Base-by-base conservation (phyloP, 2,329 filamentous ascomycete genomes). In the Venturia asperata region DNA sequence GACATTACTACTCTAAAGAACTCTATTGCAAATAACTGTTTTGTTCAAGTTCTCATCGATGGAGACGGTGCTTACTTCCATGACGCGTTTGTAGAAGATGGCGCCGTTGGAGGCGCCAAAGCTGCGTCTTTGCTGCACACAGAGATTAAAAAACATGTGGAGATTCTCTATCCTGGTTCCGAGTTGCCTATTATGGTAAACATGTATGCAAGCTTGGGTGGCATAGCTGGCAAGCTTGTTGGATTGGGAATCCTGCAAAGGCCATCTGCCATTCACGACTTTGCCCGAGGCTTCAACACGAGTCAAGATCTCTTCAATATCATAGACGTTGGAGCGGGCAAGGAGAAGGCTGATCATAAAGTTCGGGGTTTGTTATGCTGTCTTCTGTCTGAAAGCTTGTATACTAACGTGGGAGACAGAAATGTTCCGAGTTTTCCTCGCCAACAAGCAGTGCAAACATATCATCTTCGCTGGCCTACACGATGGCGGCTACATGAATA, bases 51-150 rank as follows among this genome's bases (percentile, higher is more conserved):
- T 47, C 70, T 81, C 60, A 77, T 81, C 60, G 79, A 81, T 70
- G 79, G 79, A n/a, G 79, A 81, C 71, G 79, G 79, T 30, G 78
- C 77, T 68, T 73, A 79, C 63, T 81, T 81, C 68, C 73, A 79
- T 63, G 77, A 81, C 67, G 71, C 73, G 34, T 70, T 80, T 19
- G 76, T 79, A 43, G 70, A 73, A 34, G 72, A 73, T 66, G 78
- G 76, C 58, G 72, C 69, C 64, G 75, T 79, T 52, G 79, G 79
- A 43, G 79, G 79, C 2, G 78, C 78, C 5, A 78, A 80, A 63
- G 78, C 78, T 56, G 79, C 79, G 11, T 76, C 78, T 64, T 72
- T 72, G 58, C 72, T 81, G 3, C 70, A 78, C 64, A 70, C 74
- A 55, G 74, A 75, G 63, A 76, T 81, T 63, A 76, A 73, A 45